Percentiles rank a stretch among this genome's conserved stretches.
Conservation (phyloP, 352 stramenopile genomes). For the Globisporangium sylvaticum region DNA sequence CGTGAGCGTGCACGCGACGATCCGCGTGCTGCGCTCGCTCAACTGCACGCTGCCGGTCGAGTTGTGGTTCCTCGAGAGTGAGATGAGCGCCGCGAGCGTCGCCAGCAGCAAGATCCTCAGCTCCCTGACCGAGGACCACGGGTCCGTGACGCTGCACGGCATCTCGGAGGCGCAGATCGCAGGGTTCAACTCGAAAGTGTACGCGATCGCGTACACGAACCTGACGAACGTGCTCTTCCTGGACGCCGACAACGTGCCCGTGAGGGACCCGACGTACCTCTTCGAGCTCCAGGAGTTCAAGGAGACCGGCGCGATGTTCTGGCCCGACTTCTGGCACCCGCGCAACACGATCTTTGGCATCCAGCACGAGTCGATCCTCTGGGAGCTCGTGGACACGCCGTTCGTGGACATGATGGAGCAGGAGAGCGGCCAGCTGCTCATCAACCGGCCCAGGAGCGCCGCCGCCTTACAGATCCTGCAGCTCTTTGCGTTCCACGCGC, state of each 20-base stretch:
- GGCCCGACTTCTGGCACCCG: constrained; percentile 61
- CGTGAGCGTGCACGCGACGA: constrained; percentile 35
- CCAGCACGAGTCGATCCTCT: constrained; percentile 40
- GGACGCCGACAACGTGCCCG: constrained; percentile 53
- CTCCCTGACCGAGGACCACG: constrained; percentile 21
- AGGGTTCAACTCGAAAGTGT: constrained; percentile 49
- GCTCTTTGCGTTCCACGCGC: constrained; percentile 46
- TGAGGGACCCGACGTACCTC: constrained; percentile 44
- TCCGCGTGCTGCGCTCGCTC: constrained; percentile 28
- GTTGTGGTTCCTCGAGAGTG: constrained; percentile 39
- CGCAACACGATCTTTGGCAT: constrained; percentile 59
- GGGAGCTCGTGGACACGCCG: constrained; percentile 36
- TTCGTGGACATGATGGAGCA: constrained; percentile 74
- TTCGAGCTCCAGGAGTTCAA: constrained; percentile 38
- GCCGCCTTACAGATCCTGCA: constrained; percentile 30
- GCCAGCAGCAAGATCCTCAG: constrained; percentile 20
- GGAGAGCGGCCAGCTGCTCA: constrained; percentile 57
- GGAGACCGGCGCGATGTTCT: constrained; percentile 43
- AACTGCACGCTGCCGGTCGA: constrained; percentile 46
- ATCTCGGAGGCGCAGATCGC: constrained; percentile 25
- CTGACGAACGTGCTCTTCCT: constrained; percentile 45
- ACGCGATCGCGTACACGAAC: constrained; percentile 33
- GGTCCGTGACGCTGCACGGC: constrained; percentile 16
- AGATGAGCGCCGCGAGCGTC: constrained; percentile 25
- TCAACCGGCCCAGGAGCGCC: constrained; percentile 33